These are phyloP conservation scores for Rhodotorula sp. DNA, from an alignment of 1,284 basidiomycete genomes.

Conservation along the genomic window DNA sequence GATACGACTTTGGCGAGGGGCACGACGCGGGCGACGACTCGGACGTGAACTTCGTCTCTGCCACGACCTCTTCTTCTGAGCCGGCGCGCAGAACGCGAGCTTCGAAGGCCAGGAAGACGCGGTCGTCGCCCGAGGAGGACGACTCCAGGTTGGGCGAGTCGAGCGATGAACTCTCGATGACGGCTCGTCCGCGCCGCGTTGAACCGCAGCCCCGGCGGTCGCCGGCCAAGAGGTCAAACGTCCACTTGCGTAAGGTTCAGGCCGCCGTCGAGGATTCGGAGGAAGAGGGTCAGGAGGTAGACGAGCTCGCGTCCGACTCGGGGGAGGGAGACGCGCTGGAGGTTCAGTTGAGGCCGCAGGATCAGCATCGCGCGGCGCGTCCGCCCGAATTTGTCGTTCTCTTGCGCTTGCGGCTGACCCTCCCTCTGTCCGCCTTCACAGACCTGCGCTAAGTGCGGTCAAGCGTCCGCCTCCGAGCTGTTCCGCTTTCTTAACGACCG, in stretches of 20 bases:
- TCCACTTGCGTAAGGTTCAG: not conserved
- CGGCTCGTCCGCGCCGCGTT: not conserved
- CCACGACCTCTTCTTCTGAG: not conserved
- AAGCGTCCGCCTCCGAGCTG: constrained; percentile 5
- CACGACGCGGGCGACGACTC: not conserved
- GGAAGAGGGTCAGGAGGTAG: not conserved
- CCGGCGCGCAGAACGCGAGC: too few relatives aligned
- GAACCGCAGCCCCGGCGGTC: not conserved
- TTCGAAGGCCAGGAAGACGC: too few relatives aligned
- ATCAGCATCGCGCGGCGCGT: constrained; percentile 16
- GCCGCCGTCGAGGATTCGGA: constrained; percentile 1
- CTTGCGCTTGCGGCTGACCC: too few relatives aligned
- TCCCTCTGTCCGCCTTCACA: not conserved
- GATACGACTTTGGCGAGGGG: constrained; percentile 9
- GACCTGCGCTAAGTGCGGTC: constrained; percentile 23
- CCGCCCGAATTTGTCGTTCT: fast-evolving
- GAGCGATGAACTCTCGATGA: too few relatives aligned
- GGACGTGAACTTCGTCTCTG: not conserved
- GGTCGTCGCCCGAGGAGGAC: too few relatives aligned
- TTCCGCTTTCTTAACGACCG: constrained; percentile 1
- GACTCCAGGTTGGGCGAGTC: too few relatives aligned
- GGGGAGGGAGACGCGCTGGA: not conserved
- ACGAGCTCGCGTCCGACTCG: constrained; percentile 1
- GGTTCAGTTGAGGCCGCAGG: constrained; percentile 5
- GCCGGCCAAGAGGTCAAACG: not conserved